These are phyloP conservation scores for Kazachstania sp. DNA, from an alignment of 1,139 yeast species.

Conservation along the genomic window DNA sequence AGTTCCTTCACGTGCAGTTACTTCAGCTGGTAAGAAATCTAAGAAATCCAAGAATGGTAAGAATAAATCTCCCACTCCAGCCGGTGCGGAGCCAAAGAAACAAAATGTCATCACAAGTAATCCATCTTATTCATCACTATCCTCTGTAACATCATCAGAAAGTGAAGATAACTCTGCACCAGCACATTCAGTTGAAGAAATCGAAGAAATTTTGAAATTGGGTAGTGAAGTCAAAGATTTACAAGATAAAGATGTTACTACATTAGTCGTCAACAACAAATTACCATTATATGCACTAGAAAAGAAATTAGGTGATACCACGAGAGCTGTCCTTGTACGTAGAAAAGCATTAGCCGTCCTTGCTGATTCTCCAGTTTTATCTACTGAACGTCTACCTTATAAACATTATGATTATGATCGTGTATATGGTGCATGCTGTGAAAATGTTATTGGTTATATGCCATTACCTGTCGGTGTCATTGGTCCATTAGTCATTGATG, in stretches of 20 bases:
- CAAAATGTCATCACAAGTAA: neutral
- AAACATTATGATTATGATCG: slow-evolving; percentile 83
- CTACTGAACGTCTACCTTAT: slow-evolving; percentile 67
- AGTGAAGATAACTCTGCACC: neutral
- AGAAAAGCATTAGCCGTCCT: slow-evolving; percentile 81
- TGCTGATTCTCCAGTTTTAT: slow-evolving; percentile 75
- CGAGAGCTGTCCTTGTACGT: slow-evolving; percentile 89
- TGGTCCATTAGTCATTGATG: slow-evolving; percentile 90
- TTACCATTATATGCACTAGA: slow-evolving; percentile 91
- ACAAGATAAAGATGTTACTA: slow-evolving; percentile 62
- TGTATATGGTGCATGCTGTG: slow-evolving; percentile 98
- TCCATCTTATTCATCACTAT: neutral
- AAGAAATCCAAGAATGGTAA: neutral
- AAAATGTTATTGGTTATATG: slow-evolving; percentile 92
- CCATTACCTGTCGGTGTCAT: slow-evolving; percentile 98
- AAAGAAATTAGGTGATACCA: slow-evolving; percentile 76
- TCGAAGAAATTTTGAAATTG: slow-evolving; percentile 52
- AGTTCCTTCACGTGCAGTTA: neutral
- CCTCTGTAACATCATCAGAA: neutral
- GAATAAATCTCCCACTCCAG: neutral
- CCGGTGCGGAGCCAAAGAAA: neutral
- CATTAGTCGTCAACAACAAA: slow-evolving; percentile 66
- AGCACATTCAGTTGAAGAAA: slow-evolving; percentile 42
- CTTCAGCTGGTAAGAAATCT: neutral
- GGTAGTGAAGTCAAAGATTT: slow-evolving; percentile 59